phyloP scores from a whole-genome alignment of 1,284 basidiomycete genomes.

The Malassezia caprae region DNA sequence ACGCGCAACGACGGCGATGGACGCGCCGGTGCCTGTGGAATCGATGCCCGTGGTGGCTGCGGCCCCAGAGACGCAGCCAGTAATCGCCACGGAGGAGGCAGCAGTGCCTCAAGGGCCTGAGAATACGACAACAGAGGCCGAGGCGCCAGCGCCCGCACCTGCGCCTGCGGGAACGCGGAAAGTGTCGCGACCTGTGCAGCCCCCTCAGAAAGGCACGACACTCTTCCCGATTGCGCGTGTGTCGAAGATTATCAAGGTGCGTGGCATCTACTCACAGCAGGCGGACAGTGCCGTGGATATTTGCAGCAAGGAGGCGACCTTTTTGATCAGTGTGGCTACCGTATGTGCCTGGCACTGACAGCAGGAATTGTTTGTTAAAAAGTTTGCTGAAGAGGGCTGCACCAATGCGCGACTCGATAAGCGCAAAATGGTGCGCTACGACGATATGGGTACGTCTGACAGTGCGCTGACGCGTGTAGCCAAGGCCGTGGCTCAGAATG shows the following conservation, averaged over 20 bases:
- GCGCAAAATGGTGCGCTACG: constrained; percentile 32
- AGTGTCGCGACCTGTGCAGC: not conserved
- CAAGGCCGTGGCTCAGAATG: constrained; percentile 29
- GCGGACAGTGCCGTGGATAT: constrained; percentile 38
- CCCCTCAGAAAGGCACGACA: constrained; percentile 21
- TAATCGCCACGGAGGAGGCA: not conserved
- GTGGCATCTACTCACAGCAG: not conserved
- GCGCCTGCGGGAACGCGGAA: not conserved
- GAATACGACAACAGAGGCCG: not conserved
- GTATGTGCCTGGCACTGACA: constrained; percentile 8
- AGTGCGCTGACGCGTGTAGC: constrained; percentile 7
- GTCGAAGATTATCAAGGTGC: constrained; percentile 31
- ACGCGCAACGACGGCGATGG: constrained; percentile 3
- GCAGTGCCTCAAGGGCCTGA: not conserved
- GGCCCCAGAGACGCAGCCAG: not conserved
- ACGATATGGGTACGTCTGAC: constrained; percentile 24
- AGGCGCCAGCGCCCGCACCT: not conserved
- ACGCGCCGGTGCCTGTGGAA: not conserved
- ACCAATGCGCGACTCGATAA: constrained; percentile 34
- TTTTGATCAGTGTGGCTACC: constrained; percentile 33
- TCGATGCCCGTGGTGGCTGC: not conserved
- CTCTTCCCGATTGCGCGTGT: constrained; percentile 32
- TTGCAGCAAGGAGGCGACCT: constrained; percentile 37
- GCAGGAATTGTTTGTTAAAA: constrained; percentile 32
- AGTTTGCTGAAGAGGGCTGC: constrained; percentile 32